Evolutionary conservation across 441 rosid genomes (phyloP), one percentile per base, ranked within the genome.

Genomic region (Gossypium schwendimanii): DNA sequence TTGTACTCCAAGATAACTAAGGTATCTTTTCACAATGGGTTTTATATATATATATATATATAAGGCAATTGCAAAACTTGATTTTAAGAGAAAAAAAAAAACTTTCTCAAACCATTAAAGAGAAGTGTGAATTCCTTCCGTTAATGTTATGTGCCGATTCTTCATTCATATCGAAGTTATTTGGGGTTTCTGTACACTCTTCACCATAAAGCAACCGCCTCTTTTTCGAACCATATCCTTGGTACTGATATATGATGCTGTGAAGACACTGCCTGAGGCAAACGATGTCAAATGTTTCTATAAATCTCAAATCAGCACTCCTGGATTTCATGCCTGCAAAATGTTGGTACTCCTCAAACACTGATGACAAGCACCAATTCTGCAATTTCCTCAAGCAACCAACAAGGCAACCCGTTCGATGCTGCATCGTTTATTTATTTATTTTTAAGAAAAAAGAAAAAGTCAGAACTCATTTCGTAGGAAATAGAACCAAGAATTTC

Each of bases 331-430:
- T n/a, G 2, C 96, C 96, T 0, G 98, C 97, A 12, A 86, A 89
- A 61, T 45, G 84, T 61, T 70, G 80, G 81, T 94, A 94, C 70
- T 94, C 99, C 74, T 92, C 97, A 14, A 86, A 79, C 59, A 89
- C 90, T 0, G 97, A 87, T 66, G 92, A 78, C 79, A 91, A 72
- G 45, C 96, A 92, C 99, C 99, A 94, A 23, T 86, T 81, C 76
- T 94, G 98, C 39, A 92, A 73, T 75, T 94, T 94, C 79, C 99
- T 87, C 81, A 94, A 81, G 85, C 98, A 91, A 54, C 96, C 98
- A 31, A 94, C 97, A 17, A 94, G 89, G 75, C 92, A 85, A 73
- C 99, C 98, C 0, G 98, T 94, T 54, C 98, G 87, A 76, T 92
- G 99, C 98, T 94, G 97, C 83, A 84, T 3, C 21, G 3, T 3